Percentiles rank a stretch among this genome's conserved stretches.
Conservation (phyloP, 2,329 filamentous ascomycete genomes). For the Neofusicoccum kwambonambiense region DNA sequence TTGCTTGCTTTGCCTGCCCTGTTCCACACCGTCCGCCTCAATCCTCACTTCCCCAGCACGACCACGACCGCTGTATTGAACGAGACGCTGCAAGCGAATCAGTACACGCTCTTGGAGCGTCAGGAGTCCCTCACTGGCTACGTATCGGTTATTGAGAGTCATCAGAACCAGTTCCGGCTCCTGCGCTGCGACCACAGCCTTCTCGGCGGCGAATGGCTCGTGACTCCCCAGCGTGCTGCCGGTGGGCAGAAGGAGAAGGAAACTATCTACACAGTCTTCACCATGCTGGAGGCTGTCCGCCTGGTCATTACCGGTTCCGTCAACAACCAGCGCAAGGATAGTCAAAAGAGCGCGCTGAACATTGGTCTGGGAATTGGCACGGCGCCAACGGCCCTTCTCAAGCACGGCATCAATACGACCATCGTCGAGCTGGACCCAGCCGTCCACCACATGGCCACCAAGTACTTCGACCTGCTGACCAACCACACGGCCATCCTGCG, state of each 20-base stretch:
- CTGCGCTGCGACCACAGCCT: constrained; percentile 94
- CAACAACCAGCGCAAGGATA: constrained; percentile 49
- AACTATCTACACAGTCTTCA: constrained; percentile 94
- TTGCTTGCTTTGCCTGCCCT: constrained; percentile 69
- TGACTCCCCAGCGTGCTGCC: constrained; percentile 44
- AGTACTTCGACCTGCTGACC: constrained; percentile 76
- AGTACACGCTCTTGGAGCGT: constrained; percentile 76
- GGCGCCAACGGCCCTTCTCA: constrained; percentile 79
- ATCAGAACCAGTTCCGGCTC: constrained; percentile 68
- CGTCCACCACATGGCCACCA: constrained; percentile 77
- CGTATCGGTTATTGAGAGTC: constrained; percentile 81
- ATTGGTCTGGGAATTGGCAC: constrained; percentile 93
- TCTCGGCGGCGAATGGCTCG: constrained; percentile 85
- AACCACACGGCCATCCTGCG: constrained; percentile 79
- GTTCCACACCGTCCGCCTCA: constrained; percentile 67
- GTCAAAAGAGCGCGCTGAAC: constrained; percentile 74
- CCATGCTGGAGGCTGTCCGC: constrained; percentile 88
- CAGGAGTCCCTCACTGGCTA: constrained; percentile 89
- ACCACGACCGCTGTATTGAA: constrained; percentile 64
- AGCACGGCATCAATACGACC: constrained; percentile 87
- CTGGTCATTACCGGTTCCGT: constrained; percentile 60
- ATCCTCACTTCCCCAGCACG: constrained; percentile 68
- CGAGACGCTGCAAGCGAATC: constrained; percentile 59
- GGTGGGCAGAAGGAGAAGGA: constrained; percentile 62
- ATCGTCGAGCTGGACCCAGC: constrained; percentile 92